Percentiles rank a stretch among this genome's conserved stretches.
These are phyloP conservation scores for Gillenia trifoliata DNA, from an alignment of 306 rosid species.

Conservation along the genomic window DNA sequence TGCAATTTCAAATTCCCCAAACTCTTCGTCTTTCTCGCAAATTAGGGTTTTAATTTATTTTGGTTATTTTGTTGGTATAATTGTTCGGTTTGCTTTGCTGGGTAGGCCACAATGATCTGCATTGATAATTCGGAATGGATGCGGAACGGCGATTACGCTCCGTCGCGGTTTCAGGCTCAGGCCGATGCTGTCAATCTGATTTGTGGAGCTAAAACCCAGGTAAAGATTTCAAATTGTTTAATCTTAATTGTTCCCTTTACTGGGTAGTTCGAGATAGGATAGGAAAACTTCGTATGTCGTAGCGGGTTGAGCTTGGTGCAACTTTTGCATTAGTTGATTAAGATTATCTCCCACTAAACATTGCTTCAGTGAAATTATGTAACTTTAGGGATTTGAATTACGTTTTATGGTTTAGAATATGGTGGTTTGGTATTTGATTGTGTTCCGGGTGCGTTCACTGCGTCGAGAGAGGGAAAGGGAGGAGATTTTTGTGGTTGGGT, in stretches of 20 bases:
- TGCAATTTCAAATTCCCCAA: not conserved
- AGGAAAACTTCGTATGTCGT: not conserved
- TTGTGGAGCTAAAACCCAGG: constrained; percentile 98
- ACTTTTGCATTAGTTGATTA: not conserved
- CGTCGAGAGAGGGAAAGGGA: not conserved
- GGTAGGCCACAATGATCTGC: constrained; percentile 92
- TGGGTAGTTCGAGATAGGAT: not conserved
- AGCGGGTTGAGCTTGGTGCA: not conserved
- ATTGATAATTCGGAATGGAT: constrained; percentile 97
- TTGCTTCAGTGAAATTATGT: not conserved
- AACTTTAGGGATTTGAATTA: not conserved
- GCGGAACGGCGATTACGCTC: constrained; percentile 90
- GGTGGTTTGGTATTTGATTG: not conserved
- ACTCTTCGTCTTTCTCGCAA: not conserved
- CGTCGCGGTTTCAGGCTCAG: constrained; percentile 87
- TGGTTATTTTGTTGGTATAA: not conserved
- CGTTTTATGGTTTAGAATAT: not conserved
- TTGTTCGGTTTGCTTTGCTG: not conserved
- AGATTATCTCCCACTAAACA: not conserved
- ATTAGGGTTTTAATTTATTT: constrained; percentile 45
- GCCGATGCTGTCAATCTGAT: constrained; percentile 86
- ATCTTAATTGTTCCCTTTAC: not conserved
- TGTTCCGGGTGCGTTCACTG: not conserved
- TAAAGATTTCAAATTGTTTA: constrained; percentile 3
- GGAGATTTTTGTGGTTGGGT: not conserved